Evolutionary conservation across 139 green algal genomes (phyloP).

Genomic region (Chlorella sp.): DNA sequence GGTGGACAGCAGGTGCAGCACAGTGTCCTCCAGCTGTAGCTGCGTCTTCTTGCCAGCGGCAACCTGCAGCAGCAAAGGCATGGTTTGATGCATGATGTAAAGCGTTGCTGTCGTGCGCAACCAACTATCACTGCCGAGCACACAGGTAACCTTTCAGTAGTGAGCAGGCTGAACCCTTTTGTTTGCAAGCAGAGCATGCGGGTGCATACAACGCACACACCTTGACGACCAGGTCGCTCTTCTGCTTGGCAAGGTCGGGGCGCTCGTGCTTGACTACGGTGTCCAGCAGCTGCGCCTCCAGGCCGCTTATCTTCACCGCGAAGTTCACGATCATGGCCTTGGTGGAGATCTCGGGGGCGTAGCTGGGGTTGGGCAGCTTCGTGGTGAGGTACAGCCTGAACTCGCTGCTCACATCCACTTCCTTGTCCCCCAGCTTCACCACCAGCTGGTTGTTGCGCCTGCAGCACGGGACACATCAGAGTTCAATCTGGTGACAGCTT

Average conservation of each 20-base stretch:
- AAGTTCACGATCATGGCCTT: constrained; percentile 81
- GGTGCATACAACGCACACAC: too few species aligned
- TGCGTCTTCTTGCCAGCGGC: background rate
- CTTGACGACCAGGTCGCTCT: constrained; percentile 85
- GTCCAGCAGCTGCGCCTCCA: constrained; percentile 79
- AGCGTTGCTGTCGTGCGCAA: too few species aligned
- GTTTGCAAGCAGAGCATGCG: too few species aligned
- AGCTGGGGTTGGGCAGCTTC: constrained; percentile 88
- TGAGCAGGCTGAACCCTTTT: too few species aligned
- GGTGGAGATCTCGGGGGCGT: constrained; percentile 76
- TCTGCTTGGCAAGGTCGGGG: constrained; percentile 80
- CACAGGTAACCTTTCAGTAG: too few species aligned
- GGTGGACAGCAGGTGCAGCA: constrained; percentile 67
- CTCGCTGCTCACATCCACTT: constrained; percentile 29
- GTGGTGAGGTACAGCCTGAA: constrained; percentile 87
- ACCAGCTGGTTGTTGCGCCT: constrained; percentile 60
- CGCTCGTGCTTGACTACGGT: constrained; percentile 74
- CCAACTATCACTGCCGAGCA: too few species aligned
- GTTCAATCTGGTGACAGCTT: too few species aligned
- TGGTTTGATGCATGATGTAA: too few species aligned
- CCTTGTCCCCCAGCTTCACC: constrained; percentile 83
- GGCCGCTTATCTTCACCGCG: constrained; percentile 65
- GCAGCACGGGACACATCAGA: too few species aligned
- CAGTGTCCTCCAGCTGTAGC: constrained; percentile 75
- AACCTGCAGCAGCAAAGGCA: too few species aligned